Percentiles rank a stretch among this genome's conserved stretches.
These are phyloP conservation scores for Sarocladium oryzae DNA, from an alignment of 2,329 filamentous ascomycete genomes.

Conservation along the genomic window DNA sequence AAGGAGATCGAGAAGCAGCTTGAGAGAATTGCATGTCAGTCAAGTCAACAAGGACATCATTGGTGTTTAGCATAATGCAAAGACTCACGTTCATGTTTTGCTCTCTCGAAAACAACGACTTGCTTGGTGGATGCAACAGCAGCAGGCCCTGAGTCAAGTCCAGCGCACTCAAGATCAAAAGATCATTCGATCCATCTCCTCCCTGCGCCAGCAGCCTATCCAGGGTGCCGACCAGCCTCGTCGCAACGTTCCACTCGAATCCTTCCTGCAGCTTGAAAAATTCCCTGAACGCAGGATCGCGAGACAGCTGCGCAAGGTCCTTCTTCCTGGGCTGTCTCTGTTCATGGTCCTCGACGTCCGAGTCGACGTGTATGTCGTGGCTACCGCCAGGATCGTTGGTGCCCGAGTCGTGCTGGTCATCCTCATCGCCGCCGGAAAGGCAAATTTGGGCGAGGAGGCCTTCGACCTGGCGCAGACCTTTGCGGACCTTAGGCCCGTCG, in stretches of 20 bases:
- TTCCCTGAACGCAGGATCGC: slow-evolving; percentile 85
- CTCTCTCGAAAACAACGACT: slow-evolving; percentile 79
- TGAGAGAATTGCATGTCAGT: slow-evolving; percentile 10
- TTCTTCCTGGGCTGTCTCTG: slow-evolving; percentile 43
- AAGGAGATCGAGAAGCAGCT: slow-evolving; percentile 87
- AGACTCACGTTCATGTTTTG: slow-evolving; percentile 81
- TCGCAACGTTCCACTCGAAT: slow-evolving; percentile 95
- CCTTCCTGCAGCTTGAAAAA: slow-evolving; percentile 96
- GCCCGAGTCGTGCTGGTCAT: slow-evolving; percentile 24
- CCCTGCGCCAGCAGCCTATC: slow-evolving; percentile 80
- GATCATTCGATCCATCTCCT: slow-evolving; percentile 75
- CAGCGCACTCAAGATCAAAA: slow-evolving; percentile 80
- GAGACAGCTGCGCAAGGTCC: slow-evolving; percentile 61
- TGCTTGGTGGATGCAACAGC: slow-evolving; percentile 83
- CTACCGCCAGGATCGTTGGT: background rate
- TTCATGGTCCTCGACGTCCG: slow-evolving; percentile 20
- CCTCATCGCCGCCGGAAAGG: slow-evolving; percentile 47
- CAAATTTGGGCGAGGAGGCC: slow-evolving; percentile 92
- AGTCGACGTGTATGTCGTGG: slow-evolving; percentile 7
- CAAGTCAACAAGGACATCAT: background rate
- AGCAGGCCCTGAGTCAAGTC: slow-evolving; percentile 85
- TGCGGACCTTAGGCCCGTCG: slow-evolving; percentile 82
- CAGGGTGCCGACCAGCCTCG: slow-evolving; percentile 77
- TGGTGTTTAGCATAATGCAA: too few species aligned
- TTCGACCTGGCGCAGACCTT: slow-evolving; percentile 90